Evolutionary conservation across 306 rosid genomes (phyloP).

Genomic region (Vicia villosa): DNA sequence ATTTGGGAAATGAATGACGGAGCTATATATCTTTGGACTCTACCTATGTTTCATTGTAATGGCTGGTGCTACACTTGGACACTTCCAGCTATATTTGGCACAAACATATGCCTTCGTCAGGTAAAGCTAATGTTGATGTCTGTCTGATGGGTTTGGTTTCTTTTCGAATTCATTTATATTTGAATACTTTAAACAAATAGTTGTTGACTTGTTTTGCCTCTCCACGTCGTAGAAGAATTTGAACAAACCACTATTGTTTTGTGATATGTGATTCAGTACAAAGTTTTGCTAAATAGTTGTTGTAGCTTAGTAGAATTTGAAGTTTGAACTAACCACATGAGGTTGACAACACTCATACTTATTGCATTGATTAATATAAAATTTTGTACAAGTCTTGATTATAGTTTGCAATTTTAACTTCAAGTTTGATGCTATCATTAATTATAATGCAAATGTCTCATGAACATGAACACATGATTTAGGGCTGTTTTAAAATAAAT

Average conservation of each 20-base stretch:
- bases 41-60: slow-evolving; percentile 98
- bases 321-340: background rate
- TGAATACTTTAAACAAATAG: slow-evolving; percentile 25
- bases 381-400: slow-evolving; percentile 8
- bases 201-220: slow-evolving; percentile 16
- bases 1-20: slow-evolving; percentile 94
- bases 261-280: background rate
- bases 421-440: background rate
- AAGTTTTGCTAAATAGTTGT: background rate
- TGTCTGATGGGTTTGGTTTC: slow-evolving; percentile 3
- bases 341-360: background rate
- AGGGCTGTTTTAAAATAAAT: background rate
- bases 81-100: slow-evolving; percentile 84
- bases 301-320: background rate
- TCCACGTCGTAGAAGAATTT: background rate
- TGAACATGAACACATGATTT: background rate
- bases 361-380: background rate
- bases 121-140: slow-evolving; percentile 40
- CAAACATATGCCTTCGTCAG: slow-evolving; percentile 94
- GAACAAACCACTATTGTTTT: background rate
- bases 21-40: slow-evolving; percentile 86
- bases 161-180: slow-evolving; percentile 23
- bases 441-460: slow-evolving; percentile 5
- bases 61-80: slow-evolving; percentile 96
- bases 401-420: background rate